Percentiles rank a stretch among this genome's conserved stretches.
phyloP scores from a whole-genome alignment of 495 filamentous ascomycete species.

The Lepraria neglecta region DNA sequence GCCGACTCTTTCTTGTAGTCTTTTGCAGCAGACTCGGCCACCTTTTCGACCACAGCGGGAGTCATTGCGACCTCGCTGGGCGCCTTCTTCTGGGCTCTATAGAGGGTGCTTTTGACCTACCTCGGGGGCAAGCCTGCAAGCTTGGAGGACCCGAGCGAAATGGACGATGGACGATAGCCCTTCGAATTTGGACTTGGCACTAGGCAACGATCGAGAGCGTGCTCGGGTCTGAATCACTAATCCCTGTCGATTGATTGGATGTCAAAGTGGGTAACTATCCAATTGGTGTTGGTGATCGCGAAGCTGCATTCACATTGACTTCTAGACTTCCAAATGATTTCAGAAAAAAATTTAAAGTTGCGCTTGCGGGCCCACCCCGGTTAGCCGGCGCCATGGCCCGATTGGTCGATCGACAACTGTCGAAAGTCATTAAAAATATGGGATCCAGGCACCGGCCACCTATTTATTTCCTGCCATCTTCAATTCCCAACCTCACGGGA shows the following conservation, averaged over 20 bases:
- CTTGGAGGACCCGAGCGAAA: no score
- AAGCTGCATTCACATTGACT: neutral
- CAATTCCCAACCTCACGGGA: slow-evolving; percentile 15
- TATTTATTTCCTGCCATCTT: slow-evolving; percentile 3
- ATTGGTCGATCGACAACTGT: neutral
- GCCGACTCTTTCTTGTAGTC: slow-evolving; percentile 83
- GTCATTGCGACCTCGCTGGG: slow-evolving; percentile 37
- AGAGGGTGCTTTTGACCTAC: neutral
- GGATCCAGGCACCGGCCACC: slow-evolving; percentile 7
- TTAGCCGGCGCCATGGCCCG: neutral
- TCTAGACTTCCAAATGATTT: neutral
- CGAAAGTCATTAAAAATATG: neutral
- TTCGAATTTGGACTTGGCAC: no score
- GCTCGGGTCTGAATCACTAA: no score
- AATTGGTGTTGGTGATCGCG: neutral
- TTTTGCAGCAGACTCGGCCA: slow-evolving; percentile 50
- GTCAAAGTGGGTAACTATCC: no score
- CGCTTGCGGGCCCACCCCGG: slow-evolving; percentile 5
- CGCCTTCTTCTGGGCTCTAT: neutral
- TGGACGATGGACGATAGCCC: no score
- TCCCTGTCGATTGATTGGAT: no score
- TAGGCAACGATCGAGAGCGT: no score
- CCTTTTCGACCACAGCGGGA: slow-evolving; percentile 42
- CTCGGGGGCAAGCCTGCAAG: no score
- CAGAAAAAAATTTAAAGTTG: slow-evolving; percentile 11